Conservation (phyloP, 257 asterid genomes). For the Capsicum chinense region DNA sequence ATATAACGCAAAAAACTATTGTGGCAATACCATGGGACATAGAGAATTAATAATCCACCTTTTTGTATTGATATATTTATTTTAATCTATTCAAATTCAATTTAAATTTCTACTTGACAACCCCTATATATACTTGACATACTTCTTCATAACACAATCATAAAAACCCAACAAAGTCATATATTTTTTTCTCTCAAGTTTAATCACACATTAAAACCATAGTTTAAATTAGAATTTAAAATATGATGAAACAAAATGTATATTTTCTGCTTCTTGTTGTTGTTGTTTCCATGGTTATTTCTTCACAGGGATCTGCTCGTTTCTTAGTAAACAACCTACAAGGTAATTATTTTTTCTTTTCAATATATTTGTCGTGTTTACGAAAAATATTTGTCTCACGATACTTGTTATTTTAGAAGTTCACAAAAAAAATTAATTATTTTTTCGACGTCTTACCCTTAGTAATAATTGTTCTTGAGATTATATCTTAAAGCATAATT, state of each 20-base stretch:
- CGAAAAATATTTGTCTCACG: no score
- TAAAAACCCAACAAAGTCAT: not conserved
- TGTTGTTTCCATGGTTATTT: slow-evolving; percentile 21
- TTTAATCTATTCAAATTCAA: no score
- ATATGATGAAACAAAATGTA: slow-evolving; percentile 26
- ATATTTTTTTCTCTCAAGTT: not conserved
- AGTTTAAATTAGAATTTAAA: not conserved
- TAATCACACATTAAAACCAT: not conserved
- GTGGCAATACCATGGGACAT: not conserved
- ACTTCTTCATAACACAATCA: not conserved
- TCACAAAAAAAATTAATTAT: no score
- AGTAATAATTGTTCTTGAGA: no score
- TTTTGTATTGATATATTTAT: not conserved
- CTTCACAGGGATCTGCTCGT: slow-evolving; percentile 22
- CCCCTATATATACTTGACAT: slow-evolving; percentile 10
- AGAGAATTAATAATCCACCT: not conserved
- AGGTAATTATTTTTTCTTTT: not conserved
- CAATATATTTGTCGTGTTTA: no score
- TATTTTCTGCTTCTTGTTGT: not conserved
- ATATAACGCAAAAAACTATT: no score
- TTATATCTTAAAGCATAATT: no score
- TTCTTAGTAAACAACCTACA: not conserved
- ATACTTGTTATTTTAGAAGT: no score
- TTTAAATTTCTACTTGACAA: no score
- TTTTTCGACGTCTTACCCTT: no score